Evolutionary conservation across 75 land plant genomes (phyloP).

Genomic region (Sequoiadendron giganteum): DNA sequence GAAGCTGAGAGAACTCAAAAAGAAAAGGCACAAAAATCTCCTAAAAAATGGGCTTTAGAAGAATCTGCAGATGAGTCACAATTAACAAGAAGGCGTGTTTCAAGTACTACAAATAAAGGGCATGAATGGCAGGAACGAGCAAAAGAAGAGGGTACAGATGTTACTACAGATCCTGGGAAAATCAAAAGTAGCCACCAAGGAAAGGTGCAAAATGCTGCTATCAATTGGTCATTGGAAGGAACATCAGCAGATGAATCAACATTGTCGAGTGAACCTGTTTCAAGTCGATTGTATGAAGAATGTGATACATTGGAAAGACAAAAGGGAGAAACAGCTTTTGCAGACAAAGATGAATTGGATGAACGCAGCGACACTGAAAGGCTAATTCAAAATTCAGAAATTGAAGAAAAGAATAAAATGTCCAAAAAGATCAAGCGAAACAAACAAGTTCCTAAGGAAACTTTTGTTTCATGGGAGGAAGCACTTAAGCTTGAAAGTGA

Average conservation of each 20-base stretch:
- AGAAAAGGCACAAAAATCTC: background rate
- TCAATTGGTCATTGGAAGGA: background rate
- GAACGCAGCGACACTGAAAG: slow-evolving; percentile 1
- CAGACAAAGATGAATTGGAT: slow-evolving; percentile 9
- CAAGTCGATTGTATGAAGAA: slow-evolving; percentile 12
- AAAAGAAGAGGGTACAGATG: slow-evolving; percentile 1
- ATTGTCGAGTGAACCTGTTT: slow-evolving; percentile 3
- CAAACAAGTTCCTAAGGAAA: slow-evolving; percentile 52
- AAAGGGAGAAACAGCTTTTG: background rate
- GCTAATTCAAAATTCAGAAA: slow-evolving; percentile 14
- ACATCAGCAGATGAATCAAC: background rate
- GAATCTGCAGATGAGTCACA: background rate
- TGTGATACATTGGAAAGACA: background rate
- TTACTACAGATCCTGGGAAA: background rate
- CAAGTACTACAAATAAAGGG: background rate
- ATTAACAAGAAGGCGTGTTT: slow-evolving; percentile 9
- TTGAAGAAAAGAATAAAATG: slow-evolving; percentile 30
- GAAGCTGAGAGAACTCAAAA: slow-evolving; percentile 9
- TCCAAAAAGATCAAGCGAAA: slow-evolving; percentile 39
- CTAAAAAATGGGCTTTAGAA: background rate
- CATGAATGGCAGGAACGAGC: background rate
- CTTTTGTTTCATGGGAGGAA: slow-evolving; percentile 70
- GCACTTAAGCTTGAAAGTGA: slow-evolving; percentile 53
- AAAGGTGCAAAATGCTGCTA: slow-evolving; percentile 1
- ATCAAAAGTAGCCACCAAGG: background rate